These are phyloP conservation scores for Ilex paraguariensis DNA, from an alignment of 305 asterid genomes.

Conservation along the genomic window DNA sequence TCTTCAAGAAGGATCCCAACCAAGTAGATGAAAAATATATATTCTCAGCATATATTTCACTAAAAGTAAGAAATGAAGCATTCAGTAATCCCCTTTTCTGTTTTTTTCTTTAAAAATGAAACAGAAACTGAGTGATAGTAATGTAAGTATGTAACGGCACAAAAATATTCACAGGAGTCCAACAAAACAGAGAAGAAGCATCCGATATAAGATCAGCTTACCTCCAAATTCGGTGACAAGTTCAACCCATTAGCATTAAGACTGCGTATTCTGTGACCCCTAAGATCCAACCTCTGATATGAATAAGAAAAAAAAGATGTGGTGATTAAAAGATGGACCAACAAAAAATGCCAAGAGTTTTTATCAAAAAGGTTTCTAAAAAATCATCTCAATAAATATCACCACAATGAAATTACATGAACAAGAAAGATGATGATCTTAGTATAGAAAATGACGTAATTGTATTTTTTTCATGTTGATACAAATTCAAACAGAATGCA, in stretches of 20 bases:
- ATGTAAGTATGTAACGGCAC: neutral
- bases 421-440: too few relatives aligned
- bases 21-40: too few relatives aligned
- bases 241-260: conserved; percentile 71
- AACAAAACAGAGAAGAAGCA: conserved; percentile 5
- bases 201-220: conserved; percentile 18
- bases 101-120: too few relatives aligned
- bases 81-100: too few relatives aligned
- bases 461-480: too few relatives aligned
- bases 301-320: conserved; percentile 11
- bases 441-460: too few relatives aligned
- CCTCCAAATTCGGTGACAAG: conserved; percentile 90
- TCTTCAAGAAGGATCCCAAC: too few relatives aligned
- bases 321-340: conserved; percentile 13
- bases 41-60: too few relatives aligned
- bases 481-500: too few relatives aligned
- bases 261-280: conserved; percentile 90
- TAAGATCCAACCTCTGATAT: conserved; percentile 93
- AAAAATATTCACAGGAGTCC: conserved; percentile 2
- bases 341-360: conserved; percentile 3
- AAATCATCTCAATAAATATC: neutral
- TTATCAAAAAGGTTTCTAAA: neutral
- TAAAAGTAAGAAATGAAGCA: too few relatives aligned
- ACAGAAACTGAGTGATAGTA: too few relatives aligned
- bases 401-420: too few relatives aligned